Evolutionary conservation across 306 rosid genomes (phyloP).

Genomic region (Geum urbanum): DNA sequence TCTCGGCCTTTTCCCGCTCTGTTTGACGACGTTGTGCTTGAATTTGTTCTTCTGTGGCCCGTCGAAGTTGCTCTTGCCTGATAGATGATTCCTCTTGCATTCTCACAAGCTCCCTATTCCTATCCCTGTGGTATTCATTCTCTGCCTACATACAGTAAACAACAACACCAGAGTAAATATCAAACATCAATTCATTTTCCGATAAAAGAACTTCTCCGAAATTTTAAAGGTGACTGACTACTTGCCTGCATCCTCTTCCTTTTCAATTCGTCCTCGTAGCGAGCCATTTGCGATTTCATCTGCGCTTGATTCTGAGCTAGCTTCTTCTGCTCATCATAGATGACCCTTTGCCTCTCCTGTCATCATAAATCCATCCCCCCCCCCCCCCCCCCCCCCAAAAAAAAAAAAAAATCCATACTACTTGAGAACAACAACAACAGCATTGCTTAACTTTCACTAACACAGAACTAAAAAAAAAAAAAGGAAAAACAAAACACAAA

Average conservation of each 20-base stretch:
- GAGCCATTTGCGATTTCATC: conserved; percentile 87
- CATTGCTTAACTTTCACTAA: neutral
- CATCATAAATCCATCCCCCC: neutral
- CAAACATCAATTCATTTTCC: neutral
- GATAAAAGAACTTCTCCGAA: neutral
- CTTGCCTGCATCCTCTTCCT: conserved; percentile 91
- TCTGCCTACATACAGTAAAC: conserved; percentile 60
- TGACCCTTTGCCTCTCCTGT: conserved; percentile 87
- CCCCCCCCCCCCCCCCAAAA: too few relatives aligned
- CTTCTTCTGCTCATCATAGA: conserved; percentile 92
- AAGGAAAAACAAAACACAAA: neutral
- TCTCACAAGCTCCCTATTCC: conserved; percentile 93
- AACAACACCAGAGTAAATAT: neutral
- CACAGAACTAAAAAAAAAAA: neutral
- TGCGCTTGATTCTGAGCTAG: conserved; percentile 92
- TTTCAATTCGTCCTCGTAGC: conserved; percentile 82
- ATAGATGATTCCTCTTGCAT: conserved; percentile 92
- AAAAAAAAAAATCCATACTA: neutral
- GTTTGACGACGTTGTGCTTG: conserved; percentile 88
- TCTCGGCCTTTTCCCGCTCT: conserved; percentile 90
- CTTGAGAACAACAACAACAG: neutral
- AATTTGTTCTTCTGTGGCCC: conserved; percentile 92
- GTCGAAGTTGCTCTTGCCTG: conserved; percentile 85
- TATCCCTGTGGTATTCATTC: conserved; percentile 73
- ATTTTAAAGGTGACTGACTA: conserved; percentile 17